Conservation (phyloP, 108 stramenopile genomes). For the Cyclostephanos invisitatus region DNA sequence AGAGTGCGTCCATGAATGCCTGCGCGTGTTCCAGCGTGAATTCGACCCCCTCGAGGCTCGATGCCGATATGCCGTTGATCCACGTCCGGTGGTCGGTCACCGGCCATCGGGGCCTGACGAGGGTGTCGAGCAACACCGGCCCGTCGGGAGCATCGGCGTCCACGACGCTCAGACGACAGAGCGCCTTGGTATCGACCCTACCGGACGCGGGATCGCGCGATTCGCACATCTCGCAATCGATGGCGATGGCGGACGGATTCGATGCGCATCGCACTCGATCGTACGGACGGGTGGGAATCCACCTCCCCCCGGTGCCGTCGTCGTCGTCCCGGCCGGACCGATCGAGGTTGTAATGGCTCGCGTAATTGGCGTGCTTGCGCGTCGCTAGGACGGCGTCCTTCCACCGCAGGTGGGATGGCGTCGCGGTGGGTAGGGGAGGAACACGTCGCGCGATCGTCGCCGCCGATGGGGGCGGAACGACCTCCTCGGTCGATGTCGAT, state of each 20-base stretch:
- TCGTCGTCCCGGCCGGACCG: conserved; percentile 53
- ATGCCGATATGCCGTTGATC: conserved; percentile 89
- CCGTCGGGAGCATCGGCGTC: conserved; percentile 84
- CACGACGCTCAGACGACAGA: conserved; percentile 91
- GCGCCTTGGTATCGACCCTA: conserved; percentile 70
- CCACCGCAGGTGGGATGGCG: conserved; percentile 71
- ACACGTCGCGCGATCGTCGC: conserved; percentile 11
- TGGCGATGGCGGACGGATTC: conserved; percentile 91
- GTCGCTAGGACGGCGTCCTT: conserved; percentile 55
- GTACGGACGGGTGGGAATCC: conserved; percentile 80
- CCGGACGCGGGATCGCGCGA: conserved; percentile 88
- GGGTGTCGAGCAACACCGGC: conserved; percentile 85
- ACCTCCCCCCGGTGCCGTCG: conserved; percentile 39
- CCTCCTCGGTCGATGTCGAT: conserved; percentile 6
- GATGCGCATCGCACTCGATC: conserved; percentile 63
- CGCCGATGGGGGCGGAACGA: conserved; percentile 24
- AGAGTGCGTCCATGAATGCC: conserved; percentile 90
- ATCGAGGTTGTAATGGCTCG: conserved; percentile 54
- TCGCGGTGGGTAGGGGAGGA: conserved; percentile 60
- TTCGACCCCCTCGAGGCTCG: conserved; percentile 77
- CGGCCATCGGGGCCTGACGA: conserved; percentile 92
- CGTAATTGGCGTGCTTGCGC: conserved; percentile 60
- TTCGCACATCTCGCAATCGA: conserved; percentile 99
- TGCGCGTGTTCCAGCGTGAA: conserved; percentile 95
- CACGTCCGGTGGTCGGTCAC: conserved; percentile 87